Conservation (phyloP, 2,329 filamentous ascomycete genomes). For the Fusarium abutilonis region DNA sequence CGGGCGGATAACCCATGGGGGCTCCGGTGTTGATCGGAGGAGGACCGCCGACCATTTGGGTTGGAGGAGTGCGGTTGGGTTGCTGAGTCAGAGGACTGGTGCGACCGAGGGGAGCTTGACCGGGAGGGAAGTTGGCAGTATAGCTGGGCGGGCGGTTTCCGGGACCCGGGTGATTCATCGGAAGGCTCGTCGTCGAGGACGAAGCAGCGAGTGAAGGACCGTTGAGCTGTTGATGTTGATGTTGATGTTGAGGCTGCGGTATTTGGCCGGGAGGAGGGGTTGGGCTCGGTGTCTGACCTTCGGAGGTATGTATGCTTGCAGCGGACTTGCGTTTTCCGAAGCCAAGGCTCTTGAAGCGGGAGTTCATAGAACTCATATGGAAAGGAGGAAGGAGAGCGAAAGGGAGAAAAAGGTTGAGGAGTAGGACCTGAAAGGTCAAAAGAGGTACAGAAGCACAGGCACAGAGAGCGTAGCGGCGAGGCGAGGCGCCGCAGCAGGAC, state of each 20-base stretch:
- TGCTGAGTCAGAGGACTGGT: slow-evolving; percentile 62
- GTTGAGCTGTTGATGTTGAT: slow-evolving; percentile 55
- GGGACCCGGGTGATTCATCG: slow-evolving; percentile 71
- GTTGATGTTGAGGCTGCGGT: slow-evolving; percentile 58
- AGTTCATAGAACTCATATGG: slow-evolving; percentile 81
- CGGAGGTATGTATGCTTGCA: slow-evolving; percentile 65
- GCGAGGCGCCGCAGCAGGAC: slow-evolving; percentile 40
- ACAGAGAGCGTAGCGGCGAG: slow-evolving; percentile 30
- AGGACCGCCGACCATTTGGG: slow-evolving; percentile 70
- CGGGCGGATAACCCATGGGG: slow-evolving; percentile 69
- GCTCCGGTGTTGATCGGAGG: slow-evolving; percentile 74
- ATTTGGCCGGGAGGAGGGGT: slow-evolving; percentile 59
- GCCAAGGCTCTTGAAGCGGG: slow-evolving; percentile 80
- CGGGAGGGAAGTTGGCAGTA: slow-evolving; percentile 63
- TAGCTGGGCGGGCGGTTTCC: slow-evolving; percentile 73
- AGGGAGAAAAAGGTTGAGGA: slow-evolving; percentile 39
- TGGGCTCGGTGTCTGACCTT: slow-evolving; percentile 50
- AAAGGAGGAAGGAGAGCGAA: slow-evolving; percentile 46
- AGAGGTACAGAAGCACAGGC: slow-evolving; percentile 36
- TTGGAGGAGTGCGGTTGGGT: slow-evolving; percentile 64
- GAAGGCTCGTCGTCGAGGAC: slow-evolving; percentile 59
- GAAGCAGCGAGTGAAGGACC: slow-evolving; percentile 52
- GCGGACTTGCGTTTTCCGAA: slow-evolving; percentile 82
- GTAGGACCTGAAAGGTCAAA: slow-evolving; percentile 41
- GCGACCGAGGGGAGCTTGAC: slow-evolving; percentile 62